Percentiles rank a stretch among this genome's conserved stretches.
Conservation (phyloP, 164 flowering plant genomes). For the Stephania yunnanensis region DNA sequence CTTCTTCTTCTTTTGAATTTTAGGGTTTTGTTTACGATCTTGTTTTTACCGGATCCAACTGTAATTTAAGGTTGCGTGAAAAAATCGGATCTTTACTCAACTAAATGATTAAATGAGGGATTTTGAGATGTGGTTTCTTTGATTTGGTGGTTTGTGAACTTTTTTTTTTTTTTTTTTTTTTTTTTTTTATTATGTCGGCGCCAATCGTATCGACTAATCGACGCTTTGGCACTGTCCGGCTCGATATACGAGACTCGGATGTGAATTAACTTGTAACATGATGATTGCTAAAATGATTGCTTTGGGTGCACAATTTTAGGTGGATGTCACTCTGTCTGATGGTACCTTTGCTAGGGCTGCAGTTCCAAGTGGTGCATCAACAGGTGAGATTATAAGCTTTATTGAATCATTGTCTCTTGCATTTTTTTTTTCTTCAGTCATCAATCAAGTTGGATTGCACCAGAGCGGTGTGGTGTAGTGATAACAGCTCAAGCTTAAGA, state of each 20-base stretch:
- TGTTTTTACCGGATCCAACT: neutral
- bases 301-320: conserved; percentile 31
- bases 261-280: no score
- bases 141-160: no score
- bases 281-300: neutral
- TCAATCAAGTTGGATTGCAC: no score
- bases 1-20: neutral
- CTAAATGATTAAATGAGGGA: neutral
- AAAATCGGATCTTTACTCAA: neutral
- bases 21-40: neutral
- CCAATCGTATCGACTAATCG: no score
- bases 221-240: no score
- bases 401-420: neutral
- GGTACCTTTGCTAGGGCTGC: conserved; percentile 61
- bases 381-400: conserved; percentile 38
- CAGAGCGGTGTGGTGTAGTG: no score
- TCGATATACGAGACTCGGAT: no score
- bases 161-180: no score
- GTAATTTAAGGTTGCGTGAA: neutral
- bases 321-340: conserved; percentile 41
- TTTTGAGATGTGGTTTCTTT: neutral
- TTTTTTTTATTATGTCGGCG: no score
- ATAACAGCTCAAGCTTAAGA: no score
- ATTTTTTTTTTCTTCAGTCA: neutral
- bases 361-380: conserved; percentile 94